A percentile compares a stretch with the other conserved stretches of the same genome.
Conservation (phyloP, 257 asterid species). For the Petunia secreta region DNA sequence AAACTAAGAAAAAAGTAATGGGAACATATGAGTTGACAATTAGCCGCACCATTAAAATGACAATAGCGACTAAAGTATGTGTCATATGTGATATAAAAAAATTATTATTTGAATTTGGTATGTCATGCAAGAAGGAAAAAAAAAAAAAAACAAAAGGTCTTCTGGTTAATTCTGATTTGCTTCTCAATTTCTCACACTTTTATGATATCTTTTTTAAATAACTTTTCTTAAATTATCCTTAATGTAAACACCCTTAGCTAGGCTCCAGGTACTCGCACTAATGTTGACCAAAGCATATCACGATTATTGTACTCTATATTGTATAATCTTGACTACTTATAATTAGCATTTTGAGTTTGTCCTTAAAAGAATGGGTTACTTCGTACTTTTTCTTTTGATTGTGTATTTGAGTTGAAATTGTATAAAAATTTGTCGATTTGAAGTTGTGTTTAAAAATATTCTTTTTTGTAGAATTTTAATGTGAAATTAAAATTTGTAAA, state of each 20-base stretch:
- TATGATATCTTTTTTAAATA: neutral
- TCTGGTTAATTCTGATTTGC: constrained; percentile 2
- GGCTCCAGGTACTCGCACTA: neutral
- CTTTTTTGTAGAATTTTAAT: neutral
- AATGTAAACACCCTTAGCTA: neutral
- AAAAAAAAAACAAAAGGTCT: neutral
- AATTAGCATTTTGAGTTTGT: constrained; percentile 8
- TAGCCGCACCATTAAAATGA: constrained; percentile 19
- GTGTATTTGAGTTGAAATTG: neutral
- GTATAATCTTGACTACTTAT: neutral
- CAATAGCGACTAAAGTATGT: neutral
- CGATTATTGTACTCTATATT: neutral
- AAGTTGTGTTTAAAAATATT: neutral
- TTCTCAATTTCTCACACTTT: constrained; percentile 6
- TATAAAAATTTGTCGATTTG: neutral
- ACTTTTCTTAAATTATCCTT: neutral
- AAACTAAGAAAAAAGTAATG: constrained; percentile 22
- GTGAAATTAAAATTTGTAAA: neutral
- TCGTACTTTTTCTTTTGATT: neutral
- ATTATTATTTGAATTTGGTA: neutral
- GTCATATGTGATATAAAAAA: neutral
- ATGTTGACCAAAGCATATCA: neutral
- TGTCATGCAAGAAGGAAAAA: neutral
- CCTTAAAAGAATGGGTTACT: neutral
- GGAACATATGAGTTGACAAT: constrained; percentile 24